Base-by-base conservation (phyloP, 108 stramenopile genomes). In the Mayamaea pseudoterrestris region DNA sequence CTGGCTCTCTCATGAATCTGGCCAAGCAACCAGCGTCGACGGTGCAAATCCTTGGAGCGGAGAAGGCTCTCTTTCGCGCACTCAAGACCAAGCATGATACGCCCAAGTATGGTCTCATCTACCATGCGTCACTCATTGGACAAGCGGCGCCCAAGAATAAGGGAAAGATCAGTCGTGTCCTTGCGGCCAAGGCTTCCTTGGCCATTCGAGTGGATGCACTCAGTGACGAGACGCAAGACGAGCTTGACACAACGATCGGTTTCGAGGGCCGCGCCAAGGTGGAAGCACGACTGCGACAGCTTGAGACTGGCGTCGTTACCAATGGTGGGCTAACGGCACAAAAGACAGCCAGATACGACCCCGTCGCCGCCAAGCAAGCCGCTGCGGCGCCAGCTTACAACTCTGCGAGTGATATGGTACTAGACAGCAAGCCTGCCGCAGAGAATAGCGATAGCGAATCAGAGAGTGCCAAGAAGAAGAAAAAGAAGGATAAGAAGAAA, bases 1-100 rank as follows among this genome's bases (percentile, higher is more conserved):
- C 99, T 16, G 99, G 99, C 50, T 88, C 83, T 9, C 72, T 99
- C 26, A 92, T 98, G 82, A 98, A 98, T 57, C 74, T 99, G 20
- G 99, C 99, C 50, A 98, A 99, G 66, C 90, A 88, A 63, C 97
- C 98, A n/a, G 98, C 98, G 13, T 95, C 93, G 13, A 99, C 98
- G 2, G 94, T 99, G 17, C 97, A 98, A 64, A 99, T 98, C 51
- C 73, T 99, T 48, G 98, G 98, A 27, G 97, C 97, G n/a, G 98
- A 99, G 65, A 99, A 99, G 80, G 98, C 96, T 5, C 90, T 99
- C 30, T 99, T 99, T 68, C 90, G 98, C 50, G 98, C 98, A 6
- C 85, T 99, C 3, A 99, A 99, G 71, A 99, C 97, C 17, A 98
- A 98, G 65, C 95, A 95, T 35, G 97, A 98, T 65, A 99, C 98